Evolutionary conservation across 345 rosid genomes (phyloP), one percentile per base, ranked within the genome.

Genomic region (Abelmoschus esculentus): DNA sequence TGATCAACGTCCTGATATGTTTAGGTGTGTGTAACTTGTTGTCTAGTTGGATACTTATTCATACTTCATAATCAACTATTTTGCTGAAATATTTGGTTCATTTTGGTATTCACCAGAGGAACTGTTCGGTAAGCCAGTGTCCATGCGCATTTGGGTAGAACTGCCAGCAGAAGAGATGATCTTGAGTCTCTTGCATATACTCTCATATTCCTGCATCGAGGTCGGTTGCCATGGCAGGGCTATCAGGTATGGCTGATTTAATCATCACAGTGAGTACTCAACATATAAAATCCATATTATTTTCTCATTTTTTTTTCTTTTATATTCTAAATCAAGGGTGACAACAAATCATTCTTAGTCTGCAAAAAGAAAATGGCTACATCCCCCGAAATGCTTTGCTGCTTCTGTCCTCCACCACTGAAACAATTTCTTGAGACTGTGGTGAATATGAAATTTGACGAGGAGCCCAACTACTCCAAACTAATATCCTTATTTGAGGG

Each of bases 1-100:
- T 86, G 99, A 96, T 78, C 99, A 92, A 72, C 96, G 93, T 76
- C 99, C 99, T 61, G 99, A 96, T 83, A 87, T 96, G 87, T 96
- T 96, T 78, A 92, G 99, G 99, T 83, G 72, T 65, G 70, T 38
- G 17, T 58, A 26, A 19, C 74, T 13, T 57, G 52, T 76, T 69
- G 28, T 32, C 32, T 61, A 42, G 44, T 42, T 58, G 68, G 53
- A 14, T 31, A 40, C 4, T 61, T 15, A 42, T 56, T 12, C 49
- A 67, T 47, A 54, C 42, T 56, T 12, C 49, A 67, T 47, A 54
- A 31, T 58, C 18, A 47, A 60, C 31, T 22, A 4, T 13, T 50
- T 36, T 31, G 3, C 7, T 57, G 11, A 36, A 60, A 58, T 67
- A 61, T 49, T 70, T 38, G 72, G 71, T 55, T 15, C 61, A 38